A percentile compares a stretch with the other conserved stretches of the same genome.
These are phyloP conservation scores for Sclerotiophoma versabilis DNA, from an alignment of 2,329 filamentous ascomycete species.

Conservation along the genomic window DNA sequence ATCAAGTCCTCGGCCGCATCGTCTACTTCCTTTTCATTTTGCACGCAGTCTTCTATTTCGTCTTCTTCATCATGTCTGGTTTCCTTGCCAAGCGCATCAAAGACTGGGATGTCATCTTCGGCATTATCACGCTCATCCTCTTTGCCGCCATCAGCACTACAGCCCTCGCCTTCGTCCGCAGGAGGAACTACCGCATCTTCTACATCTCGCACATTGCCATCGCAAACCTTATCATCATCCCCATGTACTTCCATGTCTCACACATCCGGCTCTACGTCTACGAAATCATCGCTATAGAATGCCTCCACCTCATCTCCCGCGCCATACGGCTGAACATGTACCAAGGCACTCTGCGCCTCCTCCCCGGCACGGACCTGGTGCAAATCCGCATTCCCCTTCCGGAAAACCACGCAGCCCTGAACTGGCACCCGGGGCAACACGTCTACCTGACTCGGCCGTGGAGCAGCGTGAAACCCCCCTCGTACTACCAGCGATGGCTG, in stretches of 20 bases:
- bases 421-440: conserved; percentile 56
- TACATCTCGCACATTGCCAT: conserved; percentile 64
- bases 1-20: conserved; percentile 65
- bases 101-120: conserved; percentile 65
- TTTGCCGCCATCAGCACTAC: conserved; percentile 58
- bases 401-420: conserved; percentile 29
- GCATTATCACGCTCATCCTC: conserved; percentile 56
- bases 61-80: conserved; percentile 62
- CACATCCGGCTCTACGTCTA: conserved; percentile 63
- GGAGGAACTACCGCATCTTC: conserved; percentile 60
- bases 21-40: conserved; percentile 58
- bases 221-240: conserved; percentile 56
- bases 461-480: conserved; percentile 27
- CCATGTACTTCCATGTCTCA: conserved; percentile 63
- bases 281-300: conserved; percentile 57
- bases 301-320: conserved; percentile 53
- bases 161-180: conserved; percentile 57
- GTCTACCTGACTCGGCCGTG: conserved; percentile 51
- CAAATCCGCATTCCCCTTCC: conserved; percentile 52
- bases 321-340: conserved; percentile 44
- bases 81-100: conserved; percentile 62
- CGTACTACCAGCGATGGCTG: conserved; percentile 36
- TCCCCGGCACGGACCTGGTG: conserved; percentile 54
- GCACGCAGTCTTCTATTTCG: conserved; percentile 64
- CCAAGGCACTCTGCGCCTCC: conserved; percentile 47